A percentile compares a stretch with the other conserved stretches of the same genome.
These are phyloP conservation scores for Kodamaea kakaduensis DNA, from an alignment of 805 yeast genomes.

Conservation along the genomic window DNA sequence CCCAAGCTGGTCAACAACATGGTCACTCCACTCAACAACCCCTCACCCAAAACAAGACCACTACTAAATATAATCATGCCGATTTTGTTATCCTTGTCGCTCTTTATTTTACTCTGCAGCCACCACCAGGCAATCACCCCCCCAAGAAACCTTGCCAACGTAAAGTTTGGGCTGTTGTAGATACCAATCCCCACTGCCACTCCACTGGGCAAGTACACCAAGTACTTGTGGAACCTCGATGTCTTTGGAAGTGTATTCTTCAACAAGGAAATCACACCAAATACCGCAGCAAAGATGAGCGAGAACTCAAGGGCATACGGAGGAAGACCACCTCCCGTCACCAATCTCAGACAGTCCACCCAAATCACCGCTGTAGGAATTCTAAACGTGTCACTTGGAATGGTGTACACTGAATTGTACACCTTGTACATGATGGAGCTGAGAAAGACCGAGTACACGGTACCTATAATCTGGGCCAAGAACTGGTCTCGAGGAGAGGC, in stretches of 20 bases:
- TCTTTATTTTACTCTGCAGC: conserved; percentile 35
- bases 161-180: conserved; percentile 89
- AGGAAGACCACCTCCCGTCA: conserved; percentile 88
- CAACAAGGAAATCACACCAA: conserved; percentile 64
- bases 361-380: conserved; percentile 95
- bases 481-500: conserved; percentile 94
- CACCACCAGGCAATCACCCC: conserved; percentile 66
- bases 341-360: conserved; percentile 93
- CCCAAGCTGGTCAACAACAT: conserved; percentile 71
- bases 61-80: conserved; percentile 83
- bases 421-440: conserved; percentile 79
- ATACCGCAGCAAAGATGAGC: conserved; percentile 57
- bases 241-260: conserved; percentile 52
- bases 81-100: conserved; percentile 46
- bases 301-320: conserved; percentile 64
- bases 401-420: conserved; percentile 76
- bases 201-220: conserved; percentile 78
- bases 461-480: conserved; percentile 83
- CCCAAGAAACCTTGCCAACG: conserved; percentile 88
- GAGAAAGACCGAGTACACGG: conserved; percentile 74
- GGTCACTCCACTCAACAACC: conserved; percentile 76
- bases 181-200: conserved; percentile 97
- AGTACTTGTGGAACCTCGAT: conserved; percentile 34
- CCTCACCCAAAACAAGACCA: conserved; percentile 93
- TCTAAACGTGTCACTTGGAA: conserved; percentile 78